Percentiles rank a stretch among this genome's conserved stretches.
Evolutionary conservation across 805 yeast species (phyloP).

Genomic region (Scheffersomyces coipomensis): DNA sequence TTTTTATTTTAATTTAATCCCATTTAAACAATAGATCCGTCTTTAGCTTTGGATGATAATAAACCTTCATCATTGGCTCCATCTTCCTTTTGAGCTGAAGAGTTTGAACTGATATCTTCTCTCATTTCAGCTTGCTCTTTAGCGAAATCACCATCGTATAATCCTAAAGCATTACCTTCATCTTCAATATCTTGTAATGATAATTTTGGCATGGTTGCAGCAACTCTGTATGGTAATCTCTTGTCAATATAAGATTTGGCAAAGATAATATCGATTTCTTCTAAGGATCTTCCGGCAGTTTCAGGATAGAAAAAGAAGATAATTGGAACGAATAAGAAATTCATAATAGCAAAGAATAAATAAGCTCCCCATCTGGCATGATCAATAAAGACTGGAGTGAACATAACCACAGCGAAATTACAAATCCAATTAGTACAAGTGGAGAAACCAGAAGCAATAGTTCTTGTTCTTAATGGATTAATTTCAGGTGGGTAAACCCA

Average conservation of each 20-base stretch:
- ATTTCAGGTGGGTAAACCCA: slow-evolving; percentile 50
- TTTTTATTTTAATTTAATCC: too few species aligned
- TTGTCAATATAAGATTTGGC: slow-evolving; percentile 62
- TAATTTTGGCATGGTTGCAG: slow-evolving; percentile 59
- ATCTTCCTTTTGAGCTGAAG: slow-evolving; percentile 11
- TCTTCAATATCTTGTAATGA: slow-evolving; percentile 56
- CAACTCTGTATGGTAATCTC: slow-evolving; percentile 61
- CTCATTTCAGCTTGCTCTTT: slow-evolving; percentile 32
- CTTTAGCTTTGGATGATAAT: too few species aligned
- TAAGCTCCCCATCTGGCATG: slow-evolving; percentile 40
- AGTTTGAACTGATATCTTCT: slow-evolving; percentile 24
- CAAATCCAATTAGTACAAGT: slow-evolving; percentile 46
- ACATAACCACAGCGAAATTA: slow-evolving; percentile 47
- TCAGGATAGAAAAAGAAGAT: slow-evolving; percentile 47
- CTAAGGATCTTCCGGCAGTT: slow-evolving; percentile 45
- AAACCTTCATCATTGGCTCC: slow-evolving; percentile 3
- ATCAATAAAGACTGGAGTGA: slow-evolving; percentile 41
- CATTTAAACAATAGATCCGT: too few species aligned
- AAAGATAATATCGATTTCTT: slow-evolving; percentile 55
- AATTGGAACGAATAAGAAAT: slow-evolving; percentile 35
- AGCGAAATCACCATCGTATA: slow-evolving; percentile 45
- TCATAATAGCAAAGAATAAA: slow-evolving; percentile 40
- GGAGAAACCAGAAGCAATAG: slow-evolving; percentile 41
- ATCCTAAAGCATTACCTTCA: slow-evolving; percentile 58
- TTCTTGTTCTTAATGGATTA: slow-evolving; percentile 47